A percentile compares a stretch with the other conserved stretches of the same genome.
Conservation (phyloP, 2,329 filamentous ascomycete genomes). For the Pseudogymnoascus sp. region DNA sequence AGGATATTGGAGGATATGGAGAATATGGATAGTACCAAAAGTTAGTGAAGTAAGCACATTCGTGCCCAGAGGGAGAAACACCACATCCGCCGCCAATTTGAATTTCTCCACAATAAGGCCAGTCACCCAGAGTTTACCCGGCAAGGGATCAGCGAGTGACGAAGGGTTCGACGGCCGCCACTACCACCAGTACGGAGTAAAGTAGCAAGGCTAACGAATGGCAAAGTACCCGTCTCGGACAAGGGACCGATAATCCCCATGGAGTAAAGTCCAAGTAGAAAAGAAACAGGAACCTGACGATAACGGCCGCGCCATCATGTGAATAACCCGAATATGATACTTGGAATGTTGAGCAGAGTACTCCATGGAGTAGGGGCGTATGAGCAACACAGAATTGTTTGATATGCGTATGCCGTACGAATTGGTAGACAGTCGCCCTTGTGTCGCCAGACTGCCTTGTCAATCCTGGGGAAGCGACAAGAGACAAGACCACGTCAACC, state of each 20-base stretch:
- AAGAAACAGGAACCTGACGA: neutral
- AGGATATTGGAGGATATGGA: neutral
- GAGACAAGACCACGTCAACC: neutral
- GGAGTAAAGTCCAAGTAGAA: neutral
- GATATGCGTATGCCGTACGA: neutral
- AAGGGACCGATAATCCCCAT: neutral
- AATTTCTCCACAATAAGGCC: slow-evolving; percentile 9
- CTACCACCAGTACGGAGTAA: neutral
- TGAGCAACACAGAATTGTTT: neutral
- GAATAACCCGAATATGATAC: neutral
- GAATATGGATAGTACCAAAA: neutral
- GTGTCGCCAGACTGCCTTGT: neutral
- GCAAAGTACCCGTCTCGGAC: neutral
- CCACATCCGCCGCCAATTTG: slow-evolving; percentile 3
- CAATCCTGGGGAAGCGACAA: neutral
- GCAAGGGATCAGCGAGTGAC: neutral
- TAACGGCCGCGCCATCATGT: neutral
- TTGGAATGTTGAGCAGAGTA: neutral
- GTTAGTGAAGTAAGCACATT: neutral
- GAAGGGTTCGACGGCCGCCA: neutral
- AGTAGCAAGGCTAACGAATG: neutral
- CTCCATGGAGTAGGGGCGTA: neutral
- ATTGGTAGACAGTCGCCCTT: neutral
- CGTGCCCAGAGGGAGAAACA: slow-evolving; percentile 1
- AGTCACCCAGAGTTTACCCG: neutral